These are phyloP conservation scores for Pseudevernia furfuracea DNA, from an alignment of 495 filamentous ascomycete genomes.

Conservation along the genomic window DNA sequence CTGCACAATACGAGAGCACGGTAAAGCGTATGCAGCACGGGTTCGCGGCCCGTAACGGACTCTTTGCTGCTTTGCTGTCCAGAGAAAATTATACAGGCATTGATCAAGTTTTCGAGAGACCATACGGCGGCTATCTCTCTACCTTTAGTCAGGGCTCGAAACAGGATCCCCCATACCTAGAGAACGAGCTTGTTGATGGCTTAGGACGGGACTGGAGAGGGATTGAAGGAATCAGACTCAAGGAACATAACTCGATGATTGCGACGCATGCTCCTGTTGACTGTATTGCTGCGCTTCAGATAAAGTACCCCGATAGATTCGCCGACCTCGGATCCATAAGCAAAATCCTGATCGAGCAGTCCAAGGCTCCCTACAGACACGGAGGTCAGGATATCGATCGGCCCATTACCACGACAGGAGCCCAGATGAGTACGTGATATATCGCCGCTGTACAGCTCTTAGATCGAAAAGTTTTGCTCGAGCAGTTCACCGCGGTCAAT, in stretches of 20 bases:
- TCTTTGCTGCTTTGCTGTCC: conserved; percentile 37
- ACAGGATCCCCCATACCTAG: conserved; percentile 29
- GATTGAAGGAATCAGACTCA: conserved; percentile 33
- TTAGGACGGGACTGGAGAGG: conserved; percentile 36
- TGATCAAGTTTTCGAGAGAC: conserved; percentile 38
- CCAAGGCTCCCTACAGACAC: conserved; percentile 32
- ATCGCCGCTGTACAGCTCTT: conserved; percentile 37
- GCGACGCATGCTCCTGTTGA: conserved; percentile 34
- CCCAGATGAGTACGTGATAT: conserved; percentile 42
- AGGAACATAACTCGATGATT: conserved; percentile 38
- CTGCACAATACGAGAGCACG: conserved; percentile 38
- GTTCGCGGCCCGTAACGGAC: conserved; percentile 40
- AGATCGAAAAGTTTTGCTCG: conserved; percentile 33
- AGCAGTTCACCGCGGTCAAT: conserved; percentile 30
- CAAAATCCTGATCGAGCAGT: conserved; percentile 30
- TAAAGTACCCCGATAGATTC: conserved; percentile 25
- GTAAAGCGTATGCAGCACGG: conserved; percentile 43
- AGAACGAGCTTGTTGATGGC: conserved; percentile 30
- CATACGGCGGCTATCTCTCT: conserved; percentile 38
- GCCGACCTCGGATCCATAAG: conserved; percentile 22
- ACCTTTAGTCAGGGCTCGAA: conserved; percentile 34
- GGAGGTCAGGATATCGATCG: conserved; percentile 35
- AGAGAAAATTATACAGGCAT: conserved; percentile 37
- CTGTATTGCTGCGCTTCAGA: conserved; percentile 27
- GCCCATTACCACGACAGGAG: conserved; percentile 34